phyloP scores from a whole-genome alignment of 2,329 filamentous ascomycete genomes.

The Aspergillus tubingensis region DNA sequence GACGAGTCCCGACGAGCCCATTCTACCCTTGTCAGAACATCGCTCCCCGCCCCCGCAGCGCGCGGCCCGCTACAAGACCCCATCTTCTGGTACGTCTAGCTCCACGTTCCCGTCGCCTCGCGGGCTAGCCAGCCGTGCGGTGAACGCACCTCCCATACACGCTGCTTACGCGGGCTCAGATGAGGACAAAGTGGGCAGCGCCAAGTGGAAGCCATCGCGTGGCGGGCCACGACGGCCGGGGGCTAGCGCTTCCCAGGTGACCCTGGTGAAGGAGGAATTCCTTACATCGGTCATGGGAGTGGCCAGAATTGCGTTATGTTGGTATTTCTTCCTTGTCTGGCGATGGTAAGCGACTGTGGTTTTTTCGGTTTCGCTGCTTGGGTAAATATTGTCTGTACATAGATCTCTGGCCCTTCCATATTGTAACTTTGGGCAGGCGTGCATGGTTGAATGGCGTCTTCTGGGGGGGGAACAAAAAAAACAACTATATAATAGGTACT shows the following conservation, averaged over 20 bases:
- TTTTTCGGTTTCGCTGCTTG: not conserved
- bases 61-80: conserved; percentile 23
- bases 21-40: conserved; percentile 35
- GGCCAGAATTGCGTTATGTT: conserved; percentile 61
- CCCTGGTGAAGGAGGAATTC: conserved; percentile 60
- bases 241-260: conserved; percentile 23
- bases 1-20: conserved; percentile 13
- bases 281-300: conserved; percentile 64
- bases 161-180: conserved; percentile 27
- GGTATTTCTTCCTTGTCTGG: conserved; percentile 69
- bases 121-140: conserved; percentile 32
- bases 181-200: conserved; percentile 24
- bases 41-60: conserved; percentile 27
- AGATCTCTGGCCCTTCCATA: not conserved
- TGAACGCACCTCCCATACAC: conserved; percentile 24
- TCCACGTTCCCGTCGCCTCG: conserved; percentile 30
- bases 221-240: conserved; percentile 22
- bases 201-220: conserved; percentile 31
- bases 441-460: not conserved
- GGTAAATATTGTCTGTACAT: not conserved
- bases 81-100: conserved; percentile 36
- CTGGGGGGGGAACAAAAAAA: not conserved
- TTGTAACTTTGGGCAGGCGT: not conserved
- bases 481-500: no score
- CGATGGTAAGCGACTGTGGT: conserved; percentile 51